Base-by-base conservation (phyloP, 148 eudicot species). In the Gaultheria prostrata region DNA sequence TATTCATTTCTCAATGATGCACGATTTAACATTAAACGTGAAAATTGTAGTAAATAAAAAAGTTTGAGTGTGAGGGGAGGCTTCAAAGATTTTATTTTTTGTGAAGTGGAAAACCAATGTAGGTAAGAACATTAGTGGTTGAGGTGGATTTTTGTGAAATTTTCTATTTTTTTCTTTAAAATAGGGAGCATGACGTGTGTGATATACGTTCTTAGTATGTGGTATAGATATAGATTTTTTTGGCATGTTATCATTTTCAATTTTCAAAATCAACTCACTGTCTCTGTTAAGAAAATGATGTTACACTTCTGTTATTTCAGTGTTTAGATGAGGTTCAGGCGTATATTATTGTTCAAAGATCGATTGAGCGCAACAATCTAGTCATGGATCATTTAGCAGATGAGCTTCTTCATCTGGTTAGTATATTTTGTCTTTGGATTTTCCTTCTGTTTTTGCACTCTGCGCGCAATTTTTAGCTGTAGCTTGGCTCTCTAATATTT, bases 281-380 rank as follows among this genome's bases (percentile, higher is more conserved):
- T 80, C 33, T 35, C 73, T 88, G 28, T 54, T 30, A 57, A 65
- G 81, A 35, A 73, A 67, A 83, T 49, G 57, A 81, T 48, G 49
- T 75, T 54, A 53, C 80, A 72, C 80, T 45, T 78, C 7, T 21
- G 80, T 69, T n/a, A 50, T 79, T 88, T 75, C 89, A 97, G 99
- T 83, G 91, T 84, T 85, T 97, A 85, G 96, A 97, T 84, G 99
- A 97, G 92, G 91, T 97, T 84, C 99, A 97, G 77, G 92, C 99
- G 8, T 97, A 97, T 83, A 93, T 97, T 76, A 82, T 95, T 61
- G 94, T 93, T 18, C 85, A 92, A 82, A 91, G 98, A 84, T 86
- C 85, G 49, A 59, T 83, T 69, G 92, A 91, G 84, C 83, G 80
- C 81, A 90, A 85, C n/a, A 83, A 81, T 83, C 67, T 79, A 54